Evolutionary conservation across 768 basidiomycete species (phyloP).

Genomic region (Dictyophora rubrovolvata): DNA sequence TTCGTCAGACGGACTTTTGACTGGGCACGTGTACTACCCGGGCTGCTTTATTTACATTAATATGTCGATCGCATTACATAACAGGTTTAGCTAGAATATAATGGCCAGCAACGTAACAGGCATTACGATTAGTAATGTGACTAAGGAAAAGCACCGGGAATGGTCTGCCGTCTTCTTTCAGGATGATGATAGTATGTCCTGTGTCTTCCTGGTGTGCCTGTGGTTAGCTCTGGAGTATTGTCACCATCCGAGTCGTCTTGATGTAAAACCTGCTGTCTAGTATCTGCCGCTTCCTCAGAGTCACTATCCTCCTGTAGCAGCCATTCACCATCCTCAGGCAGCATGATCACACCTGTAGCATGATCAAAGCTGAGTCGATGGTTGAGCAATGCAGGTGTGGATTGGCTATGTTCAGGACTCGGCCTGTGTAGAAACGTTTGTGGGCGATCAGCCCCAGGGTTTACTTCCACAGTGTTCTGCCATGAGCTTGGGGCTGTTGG

Average conservation of each 20-base stretch:
- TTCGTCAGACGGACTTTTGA: too few species aligned
- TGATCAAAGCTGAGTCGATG: constrained; percentile 78
- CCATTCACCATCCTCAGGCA: constrained; percentile 65
- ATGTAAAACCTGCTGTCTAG: background rate
- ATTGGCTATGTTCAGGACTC: constrained; percentile 10
- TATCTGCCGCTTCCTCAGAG: constrained; percentile 31
- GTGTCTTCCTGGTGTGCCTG: constrained; percentile 33
- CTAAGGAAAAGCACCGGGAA: constrained; percentile 52
- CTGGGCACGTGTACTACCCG: too few species aligned
- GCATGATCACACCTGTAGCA: constrained; percentile 79
- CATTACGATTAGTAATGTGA: background rate
- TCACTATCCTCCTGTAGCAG: constrained; percentile 39
- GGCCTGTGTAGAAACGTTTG: background rate
- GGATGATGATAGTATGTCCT: constrained; percentile 84
- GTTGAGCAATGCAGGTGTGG: constrained; percentile 19
- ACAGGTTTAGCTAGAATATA: too few species aligned
- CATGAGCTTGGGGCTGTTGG: constrained; percentile 43
- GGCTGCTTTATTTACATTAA: too few species aligned
- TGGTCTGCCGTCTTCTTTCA: constrained; percentile 46
- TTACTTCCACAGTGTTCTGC: constrained; percentile 24
- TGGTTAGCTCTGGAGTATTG: constrained; percentile 12
- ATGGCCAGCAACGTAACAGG: too few species aligned
- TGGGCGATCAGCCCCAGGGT: background rate
- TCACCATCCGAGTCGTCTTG: constrained; percentile 7
- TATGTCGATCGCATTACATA: too few species aligned